phyloP scores from a whole-genome alignment of 2,329 filamentous ascomycete genomes.

The Stylonectria norvegica region DNA sequence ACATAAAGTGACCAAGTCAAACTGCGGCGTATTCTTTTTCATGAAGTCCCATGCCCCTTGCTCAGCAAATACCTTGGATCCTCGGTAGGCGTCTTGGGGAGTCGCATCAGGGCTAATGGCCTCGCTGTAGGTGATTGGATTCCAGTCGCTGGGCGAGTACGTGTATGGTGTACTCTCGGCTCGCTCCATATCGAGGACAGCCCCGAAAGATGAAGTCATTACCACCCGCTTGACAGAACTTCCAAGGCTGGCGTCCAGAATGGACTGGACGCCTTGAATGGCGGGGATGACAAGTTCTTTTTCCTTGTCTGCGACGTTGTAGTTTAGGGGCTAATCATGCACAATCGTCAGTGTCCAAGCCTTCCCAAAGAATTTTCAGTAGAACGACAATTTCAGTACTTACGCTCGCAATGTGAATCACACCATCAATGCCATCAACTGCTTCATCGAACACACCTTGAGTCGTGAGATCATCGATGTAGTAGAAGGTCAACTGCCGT shows the following conservation, averaged over 20 bases:
- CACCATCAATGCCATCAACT: constrained; percentile 2
- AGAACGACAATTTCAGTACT: neutral
- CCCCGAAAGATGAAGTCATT: constrained; percentile 9
- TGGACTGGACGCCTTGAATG: constrained; percentile 6
- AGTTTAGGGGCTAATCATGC: constrained; percentile 10
- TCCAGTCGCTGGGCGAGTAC: constrained; percentile 11
- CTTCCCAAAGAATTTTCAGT: too few relatives aligned
- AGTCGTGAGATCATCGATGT: constrained; percentile 7
- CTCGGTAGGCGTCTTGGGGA: constrained; percentile 10
- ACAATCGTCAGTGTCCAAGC: too few relatives aligned
- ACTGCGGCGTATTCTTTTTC: constrained; percentile 5
- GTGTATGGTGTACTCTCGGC: constrained; percentile 5
- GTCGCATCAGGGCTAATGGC: constrained; percentile 3
- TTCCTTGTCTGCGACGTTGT: constrained; percentile 10
- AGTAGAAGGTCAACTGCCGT: constrained; percentile 3
- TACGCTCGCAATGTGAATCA: constrained; percentile 11
- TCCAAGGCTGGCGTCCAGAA: constrained; percentile 5
- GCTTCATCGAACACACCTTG: constrained; percentile 2
- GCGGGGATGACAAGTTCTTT: constrained; percentile 9
- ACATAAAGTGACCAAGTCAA: constrained; percentile 9
- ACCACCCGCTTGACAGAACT: constrained; percentile 5
- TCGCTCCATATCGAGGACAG: constrained; percentile 7
- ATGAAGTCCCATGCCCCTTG: constrained; percentile 7
- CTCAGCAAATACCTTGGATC: constrained; percentile 11
- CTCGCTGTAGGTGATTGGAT: constrained; percentile 8